Percentiles rank a stretch among this genome's conserved stretches.
Conservation (phyloP, 2,329 filamentous ascomycete species). For the Botryosphaeria dothidea region DNA sequence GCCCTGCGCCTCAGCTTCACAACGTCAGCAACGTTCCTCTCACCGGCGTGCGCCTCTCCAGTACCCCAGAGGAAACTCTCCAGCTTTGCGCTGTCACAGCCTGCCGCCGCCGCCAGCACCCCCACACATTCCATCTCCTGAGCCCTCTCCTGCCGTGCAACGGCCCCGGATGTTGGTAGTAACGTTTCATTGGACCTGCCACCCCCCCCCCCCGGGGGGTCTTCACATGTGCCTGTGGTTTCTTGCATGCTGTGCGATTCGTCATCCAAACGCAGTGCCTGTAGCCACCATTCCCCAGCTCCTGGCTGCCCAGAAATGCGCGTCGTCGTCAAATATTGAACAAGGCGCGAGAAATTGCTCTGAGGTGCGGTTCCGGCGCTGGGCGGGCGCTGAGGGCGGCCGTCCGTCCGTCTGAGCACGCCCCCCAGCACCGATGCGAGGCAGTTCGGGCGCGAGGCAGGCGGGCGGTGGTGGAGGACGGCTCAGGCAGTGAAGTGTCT, state of each 20-base stretch:
- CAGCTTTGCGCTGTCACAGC: neutral
- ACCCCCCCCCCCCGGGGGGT: neutral
- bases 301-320: slow-evolving; percentile 4
- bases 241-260: slow-evolving; percentile 9
- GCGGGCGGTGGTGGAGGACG: neutral
- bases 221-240: slow-evolving; percentile 15
- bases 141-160: slow-evolving; percentile 16
- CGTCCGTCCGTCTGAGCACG: neutral
- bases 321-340: neutral
- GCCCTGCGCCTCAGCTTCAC: slow-evolving; percentile 15
- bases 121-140: slow-evolving; percentile 12
- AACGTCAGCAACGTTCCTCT: slow-evolving; percentile 8
- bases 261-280: neutral
- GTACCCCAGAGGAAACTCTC: slow-evolving; percentile 2
- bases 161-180: neutral
- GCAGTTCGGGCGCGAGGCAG: neutral
- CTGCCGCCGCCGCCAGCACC: neutral
- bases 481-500: neutral
- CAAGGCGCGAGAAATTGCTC: neutral
- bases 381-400: neutral
- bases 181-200: slow-evolving; percentile 7
- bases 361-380: neutral
- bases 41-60: neutral
- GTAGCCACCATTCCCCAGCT: neutral
- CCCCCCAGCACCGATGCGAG: neutral